Evolutionary conservation across 2,329 filamentous ascomycete species (phyloP).

Genomic region (Microsporum canis): DNA sequence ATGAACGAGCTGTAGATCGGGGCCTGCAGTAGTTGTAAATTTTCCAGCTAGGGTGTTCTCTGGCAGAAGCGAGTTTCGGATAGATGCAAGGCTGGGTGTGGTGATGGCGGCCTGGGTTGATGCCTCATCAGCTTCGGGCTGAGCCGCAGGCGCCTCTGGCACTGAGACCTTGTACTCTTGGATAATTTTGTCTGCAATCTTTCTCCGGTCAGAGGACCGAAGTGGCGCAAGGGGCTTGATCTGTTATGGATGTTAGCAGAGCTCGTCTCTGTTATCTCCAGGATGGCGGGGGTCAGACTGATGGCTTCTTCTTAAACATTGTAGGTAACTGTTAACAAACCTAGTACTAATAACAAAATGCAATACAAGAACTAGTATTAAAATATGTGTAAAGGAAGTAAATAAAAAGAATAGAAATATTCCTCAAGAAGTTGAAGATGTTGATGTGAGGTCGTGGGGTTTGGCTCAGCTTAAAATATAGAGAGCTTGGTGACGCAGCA

Average conservation of each 20-base stretch:
- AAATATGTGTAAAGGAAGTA: neutral
- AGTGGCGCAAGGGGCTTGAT: slow-evolving; percentile 57
- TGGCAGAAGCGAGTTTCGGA: slow-evolving; percentile 51
- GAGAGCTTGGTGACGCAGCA: neutral
- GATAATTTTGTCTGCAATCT: slow-evolving; percentile 57
- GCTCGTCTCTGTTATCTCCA: neutral
- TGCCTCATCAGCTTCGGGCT: slow-evolving; percentile 24
- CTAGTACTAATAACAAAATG: neutral
- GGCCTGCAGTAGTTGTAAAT: slow-evolving; percentile 55
- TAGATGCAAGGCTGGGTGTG: slow-evolving; percentile 37
- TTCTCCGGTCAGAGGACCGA: slow-evolving; percentile 55
- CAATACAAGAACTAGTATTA: neutral
- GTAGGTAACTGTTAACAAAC: neutral
- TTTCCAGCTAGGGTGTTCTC: slow-evolving; percentile 52
- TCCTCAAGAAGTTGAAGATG: neutral
- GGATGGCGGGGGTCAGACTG: slow-evolving; percentile 28
- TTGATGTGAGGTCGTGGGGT: neutral
- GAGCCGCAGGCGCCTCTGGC: slow-evolving; percentile 23
- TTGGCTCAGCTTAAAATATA: neutral
- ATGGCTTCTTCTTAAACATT: slow-evolving; percentile 57
- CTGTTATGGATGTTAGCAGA: slow-evolving; percentile 25
- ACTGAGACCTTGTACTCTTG: slow-evolving; percentile 46
- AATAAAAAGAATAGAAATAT: neutral
- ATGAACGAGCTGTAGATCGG: slow-evolving; percentile 49
- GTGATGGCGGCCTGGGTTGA: slow-evolving; percentile 28